A percentile compares a stretch with the other conserved stretches of the same genome.
Evolutionary conservation across 352 stramenopile species (phyloP).

Genomic region (Globisporangium viniferum): DNA sequence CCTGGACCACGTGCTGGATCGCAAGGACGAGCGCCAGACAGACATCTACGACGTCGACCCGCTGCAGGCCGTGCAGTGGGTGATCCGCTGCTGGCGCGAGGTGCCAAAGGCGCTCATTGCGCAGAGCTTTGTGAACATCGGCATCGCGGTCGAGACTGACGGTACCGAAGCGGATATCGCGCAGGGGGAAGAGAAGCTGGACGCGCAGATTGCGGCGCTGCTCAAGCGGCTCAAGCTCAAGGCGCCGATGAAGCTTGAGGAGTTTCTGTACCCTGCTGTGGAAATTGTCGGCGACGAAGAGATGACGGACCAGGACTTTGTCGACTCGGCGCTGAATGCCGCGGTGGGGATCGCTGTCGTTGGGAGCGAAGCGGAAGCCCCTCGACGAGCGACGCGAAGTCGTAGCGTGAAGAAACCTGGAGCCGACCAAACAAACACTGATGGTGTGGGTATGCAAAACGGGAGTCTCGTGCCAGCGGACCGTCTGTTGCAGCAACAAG

Average conservation of each 20-base stretch:
- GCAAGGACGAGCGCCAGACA: slow-evolving; percentile 29
- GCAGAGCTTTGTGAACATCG: slow-evolving; percentile 39
- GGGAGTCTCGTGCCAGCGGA: background rate
- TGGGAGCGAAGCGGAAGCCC: slow-evolving; percentile 25
- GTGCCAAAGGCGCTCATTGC: slow-evolving; percentile 51
- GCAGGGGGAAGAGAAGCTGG: slow-evolving; percentile 43
- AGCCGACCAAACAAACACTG: background rate
- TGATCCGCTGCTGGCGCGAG: slow-evolving; percentile 49
- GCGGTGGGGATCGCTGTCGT: slow-evolving; percentile 36
- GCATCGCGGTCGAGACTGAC: slow-evolving; percentile 17
- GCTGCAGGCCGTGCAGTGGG: slow-evolving; percentile 59
- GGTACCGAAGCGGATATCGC: background rate
- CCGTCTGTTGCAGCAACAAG: background rate
- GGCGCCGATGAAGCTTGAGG: slow-evolving; percentile 38
- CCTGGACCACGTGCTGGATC: slow-evolving; percentile 43
- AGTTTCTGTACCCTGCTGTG: slow-evolving; percentile 42
- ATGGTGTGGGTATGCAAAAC: background rate
- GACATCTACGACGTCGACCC: slow-evolving; percentile 43
- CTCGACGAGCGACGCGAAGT: slow-evolving; percentile 20
- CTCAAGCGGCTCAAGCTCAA: slow-evolving; percentile 53
- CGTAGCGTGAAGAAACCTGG: slow-evolving; percentile 17
- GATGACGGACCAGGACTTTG: slow-evolving; percentile 63
- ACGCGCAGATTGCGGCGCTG: slow-evolving; percentile 50
- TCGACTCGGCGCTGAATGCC: slow-evolving; percentile 50
- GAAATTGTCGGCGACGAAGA: slow-evolving; percentile 58